Evolutionary conservation across 768 basidiomycete species (phyloP), one percentile per base, ranked within the genome.

Genomic region (Xerocomus potaroensis): DNA sequence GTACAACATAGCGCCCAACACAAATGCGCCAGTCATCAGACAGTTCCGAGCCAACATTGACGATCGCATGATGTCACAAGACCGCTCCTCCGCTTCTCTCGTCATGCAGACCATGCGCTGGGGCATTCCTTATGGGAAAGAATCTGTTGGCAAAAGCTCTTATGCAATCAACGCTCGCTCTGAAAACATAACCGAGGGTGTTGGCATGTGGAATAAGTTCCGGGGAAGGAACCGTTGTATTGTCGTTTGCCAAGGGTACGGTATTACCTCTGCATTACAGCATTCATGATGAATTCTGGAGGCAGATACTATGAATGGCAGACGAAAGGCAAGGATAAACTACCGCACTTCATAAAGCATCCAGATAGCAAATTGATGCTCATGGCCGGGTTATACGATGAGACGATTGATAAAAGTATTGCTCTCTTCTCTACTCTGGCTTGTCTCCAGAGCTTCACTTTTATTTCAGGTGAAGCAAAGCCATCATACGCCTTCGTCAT

Each of bases 241-340:
- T n/a, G 79, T 97, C 44, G 68, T 87, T 18, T 87, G 83, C 43
- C 78, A 91, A 62, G 89, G 90, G 76, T 87, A 69, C 55, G 64
- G 10, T 27, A 16, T 15, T n/a, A 3, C 10, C 7, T 8, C 30
- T 24, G 9, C 31, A 2, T 15, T 8, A 16, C 12, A 4, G 3
- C 18, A 5, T 19, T 11, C 7, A 31, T 31, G 33, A 42, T 24
- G 7, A 5, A 51, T 19, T 1, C 16, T 11, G 15, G 18, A 18
- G 11, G 23, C 33, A 91, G 91, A 24, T 96, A 96, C 64, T 97
- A 91, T 62, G 95, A 99, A 66, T 97, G 95, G 95, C 74, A 90
- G 33, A 85, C 82, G 47, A 90, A 85, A 62, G 87, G 84, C 42
- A 87, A 83, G 59, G 73, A 79, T 33, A 87, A 87, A 55, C 59